Evolutionary conservation across 2,329 filamentous ascomycete species (phyloP), one percentile per base, ranked within the genome.

Genomic region (Monosporascus sp.): DNA sequence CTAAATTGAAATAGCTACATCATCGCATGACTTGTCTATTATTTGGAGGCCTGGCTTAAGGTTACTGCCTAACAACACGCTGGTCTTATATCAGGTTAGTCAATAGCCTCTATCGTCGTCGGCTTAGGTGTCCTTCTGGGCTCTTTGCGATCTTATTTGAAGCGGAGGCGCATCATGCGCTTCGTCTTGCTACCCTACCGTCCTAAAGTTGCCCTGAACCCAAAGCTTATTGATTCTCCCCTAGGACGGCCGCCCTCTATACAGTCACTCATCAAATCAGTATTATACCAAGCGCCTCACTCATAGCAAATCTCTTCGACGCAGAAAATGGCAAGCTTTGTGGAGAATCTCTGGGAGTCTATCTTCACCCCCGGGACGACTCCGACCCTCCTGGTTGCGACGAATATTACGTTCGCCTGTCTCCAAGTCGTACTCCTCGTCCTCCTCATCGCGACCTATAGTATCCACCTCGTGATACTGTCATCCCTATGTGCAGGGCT

Each of bases 311-410:
- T 19, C 46, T 40, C 22, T 27, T 40, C 31, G 44, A 31, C 41
- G 51, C 37, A 40, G n/a, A 52, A 65, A 48, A 86, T 86, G 83
- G 75, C 83, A 16, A 69, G 76, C 63, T 86, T 87, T 72, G 65
- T 95, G 58, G 79, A 84, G 66, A 84, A 92, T 61, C 87, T 97
- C 56, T 96, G 91, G 88, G 83, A 88, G 68, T 95, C 90, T 67
- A 86, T 97, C 78, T 97, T 97, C 80, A 94, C 88, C 5, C 90
- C 93, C 1, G 94, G 94, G 53, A 84, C 93, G 47, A 97, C 92
- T 1, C 90, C 90, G 16, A 89, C 90, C 48, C 85, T 99, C 59
- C 81, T 97, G 53, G 75, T 92, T 67, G 94, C 94, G 56, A 95
- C 94, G 55, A 97, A 99, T 74, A 84, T 80, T 68, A 87, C 90